Percentiles rank a stretch among this genome's conserved stretches.
Evolutionary conservation across 2,329 filamentous ascomycete genomes (phyloP).

Genomic region (Fonsecaea nubica): DNA sequence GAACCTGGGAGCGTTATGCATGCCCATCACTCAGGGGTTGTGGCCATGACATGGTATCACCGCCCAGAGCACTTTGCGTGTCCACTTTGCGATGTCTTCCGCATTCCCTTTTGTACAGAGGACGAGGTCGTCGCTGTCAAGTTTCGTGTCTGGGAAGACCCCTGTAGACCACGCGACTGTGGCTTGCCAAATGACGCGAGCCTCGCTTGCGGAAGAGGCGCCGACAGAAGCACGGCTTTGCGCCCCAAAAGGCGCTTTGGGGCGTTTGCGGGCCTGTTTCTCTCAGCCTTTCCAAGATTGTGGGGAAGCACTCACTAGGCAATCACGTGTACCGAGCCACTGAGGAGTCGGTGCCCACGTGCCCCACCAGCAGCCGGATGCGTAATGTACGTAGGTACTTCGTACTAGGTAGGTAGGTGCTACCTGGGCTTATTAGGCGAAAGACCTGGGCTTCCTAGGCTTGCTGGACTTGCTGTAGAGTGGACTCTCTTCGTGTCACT

Average conservation of each 20-base stretch:
- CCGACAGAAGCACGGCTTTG: conserved; percentile 8
- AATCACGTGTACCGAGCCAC: neutral
- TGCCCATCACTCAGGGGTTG: neutral
- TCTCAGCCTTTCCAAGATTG: neutral
- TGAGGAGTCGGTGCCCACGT: too few relatives aligned
- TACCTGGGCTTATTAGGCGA: too few relatives aligned
- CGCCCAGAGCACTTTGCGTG: neutral
- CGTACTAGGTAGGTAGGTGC: too few relatives aligned
- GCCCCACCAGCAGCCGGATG: neutral
- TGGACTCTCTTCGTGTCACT: neutral
- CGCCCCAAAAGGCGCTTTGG: neutral
- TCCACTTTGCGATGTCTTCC: neutral
- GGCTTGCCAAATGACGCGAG: conserved; percentile 32
- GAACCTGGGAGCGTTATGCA: neutral
- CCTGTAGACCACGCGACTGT: conserved; percentile 34
- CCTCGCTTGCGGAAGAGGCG: conserved; percentile 34
- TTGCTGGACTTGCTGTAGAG: neutral
- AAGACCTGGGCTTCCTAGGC: neutral
- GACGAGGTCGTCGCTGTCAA: conserved; percentile 4
- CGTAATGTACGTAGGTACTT: too few relatives aligned
- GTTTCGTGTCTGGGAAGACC: conserved; percentile 19
- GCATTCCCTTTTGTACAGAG: too few relatives aligned
- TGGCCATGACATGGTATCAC: neutral
- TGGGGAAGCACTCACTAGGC: neutral
- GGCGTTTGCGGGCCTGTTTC: neutral